phyloP scores from a whole-genome alignment of 805 yeast species.

The Saccharomycopsis schoenii region DNA sequence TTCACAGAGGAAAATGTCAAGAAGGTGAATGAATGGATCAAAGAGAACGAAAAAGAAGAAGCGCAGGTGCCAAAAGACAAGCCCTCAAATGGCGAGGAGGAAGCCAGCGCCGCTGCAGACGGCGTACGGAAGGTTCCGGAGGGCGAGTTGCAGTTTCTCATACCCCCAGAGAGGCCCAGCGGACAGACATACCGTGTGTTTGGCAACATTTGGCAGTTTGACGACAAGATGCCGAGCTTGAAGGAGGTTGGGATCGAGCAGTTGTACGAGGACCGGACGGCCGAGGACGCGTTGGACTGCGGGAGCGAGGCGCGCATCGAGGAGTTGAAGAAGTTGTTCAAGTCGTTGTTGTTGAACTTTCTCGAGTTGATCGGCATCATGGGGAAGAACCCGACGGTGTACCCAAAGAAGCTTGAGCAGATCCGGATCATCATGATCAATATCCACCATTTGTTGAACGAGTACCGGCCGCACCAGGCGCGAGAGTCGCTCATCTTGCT shows the following conservation, averaged over 20 bases:
- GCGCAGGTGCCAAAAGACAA: conserved; percentile 21
- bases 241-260: conserved; percentile 71
- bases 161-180: conserved; percentile 58
- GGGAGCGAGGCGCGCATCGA: conserved; percentile 49
- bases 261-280: conserved; percentile 40
- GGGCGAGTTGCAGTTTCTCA: conserved; percentile 44
- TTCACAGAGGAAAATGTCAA: conserved; percentile 63
- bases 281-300: conserved; percentile 23
- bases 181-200: conserved; percentile 69
- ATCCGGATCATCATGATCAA: conserved; percentile 75
- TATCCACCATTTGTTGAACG: conserved; percentile 83
- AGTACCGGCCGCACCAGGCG: conserved; percentile 92
- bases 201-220: conserved; percentile 77
- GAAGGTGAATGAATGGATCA: conserved; percentile 27
- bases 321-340: conserved; percentile 71
- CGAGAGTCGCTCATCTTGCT: conserved; percentile 77
- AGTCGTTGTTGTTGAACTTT: conserved; percentile 70
- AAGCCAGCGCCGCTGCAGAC: too few relatives aligned
- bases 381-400: conserved; percentile 59
- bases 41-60: conserved; percentile 19
- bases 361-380: conserved; percentile 74
- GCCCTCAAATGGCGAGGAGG: neutral
- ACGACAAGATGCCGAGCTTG: conserved; percentile 67
- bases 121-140: conserved; percentile 24
- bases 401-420: conserved; percentile 59